Percentiles rank a stretch among this genome's conserved stretches.
phyloP scores from a whole-genome alignment of 2,329 filamentous ascomycete species.

The Pyricularia sp. region DNA sequence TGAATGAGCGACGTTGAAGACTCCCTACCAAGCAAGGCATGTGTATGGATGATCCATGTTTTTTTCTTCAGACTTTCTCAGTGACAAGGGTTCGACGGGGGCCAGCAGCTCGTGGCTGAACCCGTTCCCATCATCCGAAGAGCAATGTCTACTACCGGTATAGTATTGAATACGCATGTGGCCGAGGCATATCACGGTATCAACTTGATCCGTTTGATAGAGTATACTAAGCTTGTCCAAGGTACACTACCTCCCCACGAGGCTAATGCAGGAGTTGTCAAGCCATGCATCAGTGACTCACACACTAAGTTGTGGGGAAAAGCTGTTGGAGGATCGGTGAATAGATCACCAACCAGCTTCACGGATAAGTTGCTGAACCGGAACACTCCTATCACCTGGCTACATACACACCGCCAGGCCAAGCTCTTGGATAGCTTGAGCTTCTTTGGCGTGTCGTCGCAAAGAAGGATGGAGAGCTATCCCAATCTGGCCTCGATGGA shows the following conservation, averaged over 20 bases:
- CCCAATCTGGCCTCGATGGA: not conserved
- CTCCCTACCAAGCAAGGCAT: not conserved
- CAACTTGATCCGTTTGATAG: not conserved
- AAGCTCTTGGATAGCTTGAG: not conserved
- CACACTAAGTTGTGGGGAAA: not conserved
- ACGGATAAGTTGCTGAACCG: not conserved
- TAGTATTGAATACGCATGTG: no score
- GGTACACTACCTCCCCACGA: not conserved
- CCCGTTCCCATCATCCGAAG: not conserved
- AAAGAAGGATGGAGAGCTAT: not conserved
- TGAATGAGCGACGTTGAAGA: not conserved
- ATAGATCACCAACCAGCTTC: not conserved
- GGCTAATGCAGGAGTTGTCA: not conserved
- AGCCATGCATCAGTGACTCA: not conserved
- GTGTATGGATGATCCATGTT: not conserved
- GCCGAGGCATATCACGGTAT: not conserved
- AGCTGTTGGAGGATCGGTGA: not conserved
- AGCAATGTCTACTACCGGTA: not conserved
- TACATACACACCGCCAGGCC: not conserved
- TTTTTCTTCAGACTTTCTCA: not conserved
- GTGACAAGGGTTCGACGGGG: not conserved
- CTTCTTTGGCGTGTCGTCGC: not conserved
- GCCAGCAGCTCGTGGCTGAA: not conserved
- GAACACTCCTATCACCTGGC: not conserved
- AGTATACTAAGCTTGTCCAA: not conserved